Evolutionary conservation across 768 basidiomycete species (phyloP).

Genomic region (Amanita phalloides): DNA sequence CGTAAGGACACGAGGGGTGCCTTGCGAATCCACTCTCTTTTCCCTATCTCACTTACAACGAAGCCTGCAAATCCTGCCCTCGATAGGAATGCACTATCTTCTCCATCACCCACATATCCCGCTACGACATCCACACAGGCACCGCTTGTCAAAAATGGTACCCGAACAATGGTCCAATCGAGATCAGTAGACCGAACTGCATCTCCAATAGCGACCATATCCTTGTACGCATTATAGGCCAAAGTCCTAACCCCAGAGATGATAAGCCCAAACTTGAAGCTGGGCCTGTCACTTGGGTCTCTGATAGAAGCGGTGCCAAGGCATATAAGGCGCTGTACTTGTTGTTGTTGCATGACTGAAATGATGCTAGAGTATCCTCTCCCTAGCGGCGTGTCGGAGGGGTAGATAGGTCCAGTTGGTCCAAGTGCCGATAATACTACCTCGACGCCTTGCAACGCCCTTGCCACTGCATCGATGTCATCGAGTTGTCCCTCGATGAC

Average conservation of each 20-base stretch:
- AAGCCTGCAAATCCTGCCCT: conserved; percentile 53
- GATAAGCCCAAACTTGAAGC: conserved; percentile 30
- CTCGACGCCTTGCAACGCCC: conserved; percentile 46
- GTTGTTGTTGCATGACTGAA: conserved; percentile 39
- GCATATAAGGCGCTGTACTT: conserved; percentile 48
- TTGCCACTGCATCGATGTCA: conserved; percentile 35
- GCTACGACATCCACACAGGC: conserved; percentile 34
- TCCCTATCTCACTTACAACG: conserved; percentile 44
- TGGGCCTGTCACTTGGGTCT: conserved; percentile 50
- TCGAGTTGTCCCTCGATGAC: conserved; percentile 47
- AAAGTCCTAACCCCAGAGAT: conserved; percentile 30
- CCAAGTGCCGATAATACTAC: conserved; percentile 62
- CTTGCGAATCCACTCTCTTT: conserved; percentile 48
- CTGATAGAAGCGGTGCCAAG: conserved; percentile 59
- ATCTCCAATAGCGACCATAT: conserved; percentile 55
- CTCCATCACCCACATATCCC: conserved; percentile 62
- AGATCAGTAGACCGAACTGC: conserved; percentile 36
- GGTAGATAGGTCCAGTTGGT: conserved; percentile 31
- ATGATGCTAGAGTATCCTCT: conserved; percentile 47
- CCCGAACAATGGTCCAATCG: conserved; percentile 63
- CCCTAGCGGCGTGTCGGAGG: conserved; percentile 48
- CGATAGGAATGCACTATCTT: conserved; percentile 36
- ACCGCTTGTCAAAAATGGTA: conserved; percentile 49
- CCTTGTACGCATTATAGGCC: conserved; percentile 51
- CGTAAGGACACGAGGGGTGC: conserved; percentile 27